phyloP scores from a whole-genome alignment of 495 filamentous ascomycete species.

The Tuber indicum region DNA sequence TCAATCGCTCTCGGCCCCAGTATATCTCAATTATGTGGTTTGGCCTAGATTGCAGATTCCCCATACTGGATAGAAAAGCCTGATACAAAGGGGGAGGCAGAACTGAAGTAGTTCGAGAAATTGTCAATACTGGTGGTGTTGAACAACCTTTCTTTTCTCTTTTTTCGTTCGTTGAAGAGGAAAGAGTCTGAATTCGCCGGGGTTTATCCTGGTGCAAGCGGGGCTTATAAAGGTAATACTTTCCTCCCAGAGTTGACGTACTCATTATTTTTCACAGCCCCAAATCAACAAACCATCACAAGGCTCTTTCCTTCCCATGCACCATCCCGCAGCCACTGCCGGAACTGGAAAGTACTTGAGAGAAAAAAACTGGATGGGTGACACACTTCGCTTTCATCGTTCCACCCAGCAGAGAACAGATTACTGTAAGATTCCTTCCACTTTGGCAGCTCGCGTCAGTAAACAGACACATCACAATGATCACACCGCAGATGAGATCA shows the following conservation, averaged over 20 bases:
- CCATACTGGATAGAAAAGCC: background rate
- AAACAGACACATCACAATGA: background rate
- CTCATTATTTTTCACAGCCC: background rate
- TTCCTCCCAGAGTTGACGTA: background rate
- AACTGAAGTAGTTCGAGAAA: background rate
- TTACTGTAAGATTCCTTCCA: background rate
- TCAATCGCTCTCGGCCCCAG: background rate
- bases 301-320: background rate
- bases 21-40: background rate
- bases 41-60: background rate
- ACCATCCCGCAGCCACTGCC: background rate
- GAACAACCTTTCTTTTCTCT: background rate
- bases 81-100: background rate
- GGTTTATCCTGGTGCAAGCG: background rate
- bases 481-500: background rate
- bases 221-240: background rate
- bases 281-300: background rate
- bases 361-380: background rate
- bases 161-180: background rate
- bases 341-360: background rate
- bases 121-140: background rate
- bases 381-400: background rate
- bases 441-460: background rate
- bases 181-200: background rate
- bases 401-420: background rate